These are phyloP conservation scores for Aspergillus baeticus DNA, from an alignment of 495 filamentous ascomycete genomes.

Conservation along the genomic window DNA sequence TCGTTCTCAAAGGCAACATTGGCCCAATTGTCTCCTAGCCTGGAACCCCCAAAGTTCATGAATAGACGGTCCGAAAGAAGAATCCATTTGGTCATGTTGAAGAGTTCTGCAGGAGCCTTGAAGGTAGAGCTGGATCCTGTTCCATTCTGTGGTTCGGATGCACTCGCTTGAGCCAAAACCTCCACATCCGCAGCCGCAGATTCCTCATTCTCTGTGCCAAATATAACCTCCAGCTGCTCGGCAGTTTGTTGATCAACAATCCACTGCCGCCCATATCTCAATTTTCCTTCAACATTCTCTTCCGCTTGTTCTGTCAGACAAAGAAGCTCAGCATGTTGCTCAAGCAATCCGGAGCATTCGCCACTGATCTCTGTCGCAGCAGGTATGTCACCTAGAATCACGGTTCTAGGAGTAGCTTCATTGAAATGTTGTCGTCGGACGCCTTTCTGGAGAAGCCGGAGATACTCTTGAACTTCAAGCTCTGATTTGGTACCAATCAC, in stretches of 20 bases:
- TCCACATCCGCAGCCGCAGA: neutral
- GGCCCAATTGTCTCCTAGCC: conserved; percentile 65
- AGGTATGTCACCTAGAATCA: conserved; percentile 51
- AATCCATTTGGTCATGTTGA: conserved; percentile 61
- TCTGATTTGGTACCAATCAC: conserved; percentile 69
- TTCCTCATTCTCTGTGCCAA: neutral
- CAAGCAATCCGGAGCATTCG: conserved; percentile 64
- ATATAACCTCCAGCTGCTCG: conserved; percentile 29
- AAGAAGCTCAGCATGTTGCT: conserved; percentile 63
- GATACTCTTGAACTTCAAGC: conserved; percentile 69
- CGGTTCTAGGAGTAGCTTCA: conserved; percentile 19
- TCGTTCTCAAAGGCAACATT: conserved; percentile 46
- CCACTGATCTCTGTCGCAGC: conserved; percentile 71
- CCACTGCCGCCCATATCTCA: conserved; percentile 56
- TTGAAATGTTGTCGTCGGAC: conserved; percentile 32
- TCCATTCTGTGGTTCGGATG: conserved; percentile 10
- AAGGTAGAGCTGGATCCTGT: conserved; percentile 18
- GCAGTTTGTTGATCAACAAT: conserved; percentile 48
- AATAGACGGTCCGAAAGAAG: conserved; percentile 64
- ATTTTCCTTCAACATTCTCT: conserved; percentile 53
- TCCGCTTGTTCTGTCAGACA: conserved; percentile 53
- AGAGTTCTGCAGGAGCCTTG: conserved; percentile 53
- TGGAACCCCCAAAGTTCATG: conserved; percentile 66
- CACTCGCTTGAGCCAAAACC: neutral
- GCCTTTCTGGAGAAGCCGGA: conserved; percentile 57